Evolutionary conservation across 345 rosid genomes (phyloP), one percentile per base, ranked within the genome.

Genomic region (Pugionium dolabratum): DNA sequence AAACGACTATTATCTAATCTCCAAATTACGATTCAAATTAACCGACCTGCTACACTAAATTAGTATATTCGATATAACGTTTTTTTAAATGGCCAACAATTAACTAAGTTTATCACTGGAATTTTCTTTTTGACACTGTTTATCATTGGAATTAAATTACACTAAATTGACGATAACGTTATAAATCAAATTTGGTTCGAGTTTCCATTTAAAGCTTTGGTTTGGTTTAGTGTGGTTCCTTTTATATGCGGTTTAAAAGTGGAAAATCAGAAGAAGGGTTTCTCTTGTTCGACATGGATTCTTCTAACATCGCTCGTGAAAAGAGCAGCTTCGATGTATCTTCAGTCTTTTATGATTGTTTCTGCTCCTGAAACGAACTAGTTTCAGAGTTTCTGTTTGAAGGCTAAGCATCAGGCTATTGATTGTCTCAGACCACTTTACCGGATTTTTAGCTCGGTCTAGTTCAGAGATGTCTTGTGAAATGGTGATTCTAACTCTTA

Each of bases 281-380:
- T 35, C 40, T 55, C n/a, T 56, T 33, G 11, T 68, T 70, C 0
- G 82, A 81, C 7, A 74, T 87, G 10, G 80, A 80, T 72, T 77
- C 82, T 9, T 72, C 88, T 1, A 78, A 70, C 56, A 80, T 85
- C 4, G 54, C 64, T 85, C 44, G 88, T 83, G 54, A 83, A 85
- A 71, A 61, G 75, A 8, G 90, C 90, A 9, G 90, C 90, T 44
- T 85, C 88, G 0, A 84, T 79, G 33, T 82, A 83, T 29, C 63
- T 85, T 28, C 85, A 82, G 4, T 83, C 84, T 0, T 74, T 82
- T 1, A 66, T 81, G 32, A 55, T 82, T 53, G 71, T 80, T 0
- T 53, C 40, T 0, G 58, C 46, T 27, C 71, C 79, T 41, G 72
- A 82, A 11, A 80, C 75, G 7, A 82, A 75, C 33, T 82, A 83